Percentiles rank a stretch among this genome's conserved stretches.
Evolutionary conservation across 202 grass and related monocot species (phyloP).

Genomic region (Miscanthus sacchariflorus): DNA sequence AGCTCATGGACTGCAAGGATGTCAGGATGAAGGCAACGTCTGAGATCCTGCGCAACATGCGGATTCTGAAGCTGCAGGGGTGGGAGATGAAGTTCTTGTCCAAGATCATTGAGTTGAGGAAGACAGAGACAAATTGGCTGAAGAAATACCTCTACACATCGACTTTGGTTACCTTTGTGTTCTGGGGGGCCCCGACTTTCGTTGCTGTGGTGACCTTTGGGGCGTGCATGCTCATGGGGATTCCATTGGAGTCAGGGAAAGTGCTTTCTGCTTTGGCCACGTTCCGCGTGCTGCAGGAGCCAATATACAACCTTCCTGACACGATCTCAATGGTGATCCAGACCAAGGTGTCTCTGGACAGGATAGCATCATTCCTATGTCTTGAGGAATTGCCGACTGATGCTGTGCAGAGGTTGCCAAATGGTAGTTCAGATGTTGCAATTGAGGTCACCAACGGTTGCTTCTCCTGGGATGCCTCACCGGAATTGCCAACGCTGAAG

Average conservation of each 20-base stretch:
- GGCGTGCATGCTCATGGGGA: conserved; percentile 68
- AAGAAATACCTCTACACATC: conserved; percentile 74
- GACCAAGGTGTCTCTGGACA: conserved; percentile 86
- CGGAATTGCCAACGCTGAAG: conserved; percentile 6
- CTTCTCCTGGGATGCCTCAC: conserved; percentile 26
- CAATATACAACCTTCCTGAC: conserved; percentile 80
- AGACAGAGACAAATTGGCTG: conserved; percentile 71
- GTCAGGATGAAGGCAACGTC: conserved; percentile 84
- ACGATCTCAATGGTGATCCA: conserved; percentile 83
- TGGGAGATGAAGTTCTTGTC: conserved; percentile 97
- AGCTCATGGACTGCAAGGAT: conserved; percentile 89
- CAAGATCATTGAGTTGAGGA: conserved; percentile 78
- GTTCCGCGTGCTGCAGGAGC: conserved; percentile 84
- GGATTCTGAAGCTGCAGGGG: conserved; percentile 86
- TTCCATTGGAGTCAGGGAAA: conserved; percentile 83
- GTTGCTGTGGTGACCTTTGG: conserved; percentile 82
- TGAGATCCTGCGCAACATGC: conserved; percentile 85
- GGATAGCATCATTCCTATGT: conserved; percentile 55
- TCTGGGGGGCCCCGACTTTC: conserved; percentile 83
- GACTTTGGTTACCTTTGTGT: conserved; percentile 63
- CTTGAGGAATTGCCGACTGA: conserved; percentile 24
- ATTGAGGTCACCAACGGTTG: conserved; percentile 18
- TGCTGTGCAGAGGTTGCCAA: conserved; percentile 27
- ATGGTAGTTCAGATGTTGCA: conserved; percentile 31
- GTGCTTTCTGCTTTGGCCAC: conserved; percentile 83